Evolutionary conservation across 2,329 filamentous ascomycete genomes (phyloP), one percentile per base, ranked within the genome.

Genomic region (Beauveria bassiana): DNA sequence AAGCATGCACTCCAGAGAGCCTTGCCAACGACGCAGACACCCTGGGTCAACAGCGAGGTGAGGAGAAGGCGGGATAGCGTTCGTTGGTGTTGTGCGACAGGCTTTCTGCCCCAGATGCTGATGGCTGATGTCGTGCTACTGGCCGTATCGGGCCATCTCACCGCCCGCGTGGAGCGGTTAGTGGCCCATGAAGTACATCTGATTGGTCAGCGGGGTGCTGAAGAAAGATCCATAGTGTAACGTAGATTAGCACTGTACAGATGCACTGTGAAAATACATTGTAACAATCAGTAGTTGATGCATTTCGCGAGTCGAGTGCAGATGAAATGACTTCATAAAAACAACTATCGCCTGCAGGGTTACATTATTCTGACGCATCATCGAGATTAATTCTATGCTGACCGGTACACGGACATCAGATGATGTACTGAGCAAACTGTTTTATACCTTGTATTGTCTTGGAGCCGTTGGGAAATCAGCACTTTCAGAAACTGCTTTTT

Each of bases 101-200:
- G 42, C 46, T 58, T 63, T 63, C 62, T 63, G 62, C 62, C 62
- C 58, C 62, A 52, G 61, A 56, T 26, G 10, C 34, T 47, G 20
- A 45, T 38, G 61, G 56, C 49, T 59, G 31, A 50, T 49, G 50
- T 50, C 40, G 50, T 59, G 16, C 40, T 20, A 47, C 53, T 46
- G 43, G 61, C 61, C 61, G 24, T 60, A 62, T 58, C 58, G 42
- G 62, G 51, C 43, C 62, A 58, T 53, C 62, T 63, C 62, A 63
- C 62, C 62, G 62, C 62, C 62, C 62, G 51, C 56, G 57, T 56
- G 61, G 50, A 18, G 51, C 50, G 61, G 46, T 54, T 43, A 31
- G 43, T 16, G 22, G 10, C 5, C 4, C 28, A 31, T 20, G 16
- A 38, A 58, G 28, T 53, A 53, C 26, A 52, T 61, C 46, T 61